Percentiles rank a stretch among this genome's conserved stretches.
Conservation (phyloP, 2,329 filamentous ascomycete genomes). For the Fusarium udum region DNA sequence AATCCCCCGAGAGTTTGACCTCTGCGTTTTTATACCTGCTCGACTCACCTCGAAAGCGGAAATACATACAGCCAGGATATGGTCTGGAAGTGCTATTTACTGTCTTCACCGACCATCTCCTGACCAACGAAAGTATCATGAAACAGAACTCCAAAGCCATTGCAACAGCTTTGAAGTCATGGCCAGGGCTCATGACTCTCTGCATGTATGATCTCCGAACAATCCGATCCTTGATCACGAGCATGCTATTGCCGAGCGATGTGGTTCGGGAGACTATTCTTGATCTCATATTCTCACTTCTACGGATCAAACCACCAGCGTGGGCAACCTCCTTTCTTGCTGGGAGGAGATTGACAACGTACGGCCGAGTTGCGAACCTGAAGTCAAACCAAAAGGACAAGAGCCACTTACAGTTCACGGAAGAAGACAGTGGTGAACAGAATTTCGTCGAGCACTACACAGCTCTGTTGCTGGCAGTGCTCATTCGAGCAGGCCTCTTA, state of each 20-base stretch:
- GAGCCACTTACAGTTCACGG: constrained; percentile 62
- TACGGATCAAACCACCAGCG: constrained; percentile 88
- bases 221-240: constrained; percentile 79
- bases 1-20: constrained; percentile 88
- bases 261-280: constrained; percentile 78
- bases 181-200: constrained; percentile 89
- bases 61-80: constrained; percentile 85
- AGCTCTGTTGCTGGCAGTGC: constrained; percentile 83
- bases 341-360: constrained; percentile 90
- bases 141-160: constrained; percentile 95
- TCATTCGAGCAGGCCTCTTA: constrained; percentile 83
- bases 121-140: constrained; percentile 68
- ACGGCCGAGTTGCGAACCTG: constrained; percentile 90
- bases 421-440: constrained; percentile 76
- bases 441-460: constrained; percentile 96
- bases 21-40: constrained; percentile 89
- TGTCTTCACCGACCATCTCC: constrained; percentile 85
- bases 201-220: constrained; percentile 89
- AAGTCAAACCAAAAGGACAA: constrained; percentile 65
- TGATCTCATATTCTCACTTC: constrained; percentile 80
- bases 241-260: constrained; percentile 66
- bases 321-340: constrained; percentile 98
- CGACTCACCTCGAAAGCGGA: constrained; percentile 82
- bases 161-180: constrained; percentile 87
- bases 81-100: constrained; percentile 91